Conservation (phyloP, 148 eudicot genomes). For the Rhododendron ovatum region DNA sequence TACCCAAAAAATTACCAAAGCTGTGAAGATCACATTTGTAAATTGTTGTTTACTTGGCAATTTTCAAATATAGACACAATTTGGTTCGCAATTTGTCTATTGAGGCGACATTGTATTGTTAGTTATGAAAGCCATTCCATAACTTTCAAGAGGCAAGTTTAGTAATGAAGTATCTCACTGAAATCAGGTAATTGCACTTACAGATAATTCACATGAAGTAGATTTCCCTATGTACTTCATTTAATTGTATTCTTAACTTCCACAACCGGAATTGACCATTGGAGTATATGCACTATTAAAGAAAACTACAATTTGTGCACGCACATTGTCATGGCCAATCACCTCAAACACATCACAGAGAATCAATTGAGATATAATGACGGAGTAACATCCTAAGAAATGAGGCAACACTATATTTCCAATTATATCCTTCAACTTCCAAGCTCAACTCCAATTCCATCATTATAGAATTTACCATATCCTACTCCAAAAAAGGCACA, state of each 20-base stretch:
- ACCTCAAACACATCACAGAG: neutral
- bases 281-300: neutral
- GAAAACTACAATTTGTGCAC: neutral
- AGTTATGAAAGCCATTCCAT: neutral
- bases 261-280: neutral
- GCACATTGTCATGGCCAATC: neutral
- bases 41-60: neutral
- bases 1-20: neutral
- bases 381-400: neutral
- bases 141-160: neutral
- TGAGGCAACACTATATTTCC: neutral
- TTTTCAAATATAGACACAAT: neutral
- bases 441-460: neutral
- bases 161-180: neutral
- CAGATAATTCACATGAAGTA: neutral
- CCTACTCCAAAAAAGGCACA: neutral
- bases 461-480: neutral
- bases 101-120: neutral
- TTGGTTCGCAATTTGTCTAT: neutral
- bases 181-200: neutral
- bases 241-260: neutral
- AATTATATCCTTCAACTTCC: neutral
- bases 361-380: neutral
- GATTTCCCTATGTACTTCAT: neutral
- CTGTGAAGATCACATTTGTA: neutral